These are phyloP conservation scores for Paecilomyces dactylethromorphus DNA, from an alignment of 2,329 filamentous ascomycete species.

Conservation along the genomic window DNA sequence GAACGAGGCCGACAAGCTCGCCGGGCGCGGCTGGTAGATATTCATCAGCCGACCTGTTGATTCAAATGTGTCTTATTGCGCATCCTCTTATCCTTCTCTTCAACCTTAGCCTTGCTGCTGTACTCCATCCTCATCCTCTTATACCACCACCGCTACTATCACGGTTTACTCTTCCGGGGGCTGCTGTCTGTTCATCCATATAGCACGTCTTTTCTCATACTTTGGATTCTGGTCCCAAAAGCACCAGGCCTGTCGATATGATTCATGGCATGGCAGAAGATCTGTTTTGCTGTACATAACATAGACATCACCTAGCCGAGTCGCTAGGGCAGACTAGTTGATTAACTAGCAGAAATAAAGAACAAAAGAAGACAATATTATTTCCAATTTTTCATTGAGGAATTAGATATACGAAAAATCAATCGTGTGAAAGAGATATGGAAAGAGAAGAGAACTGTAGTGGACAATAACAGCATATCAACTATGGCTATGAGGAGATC, in stretches of 20 bases:
- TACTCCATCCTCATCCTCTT: background rate
- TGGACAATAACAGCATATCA: too few relatives aligned
- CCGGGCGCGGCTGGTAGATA: constrained; percentile 77
- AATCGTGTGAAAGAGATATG: background rate
- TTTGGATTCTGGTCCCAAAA: background rate
- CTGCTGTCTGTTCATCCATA: background rate
- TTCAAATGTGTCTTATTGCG: background rate
- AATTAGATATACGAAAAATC: background rate
- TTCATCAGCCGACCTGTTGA: background rate
- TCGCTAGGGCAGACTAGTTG: background rate
- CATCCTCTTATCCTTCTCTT: background rate
- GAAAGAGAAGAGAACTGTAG: background rate
- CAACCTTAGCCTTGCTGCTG: background rate
- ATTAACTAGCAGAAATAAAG: background rate
- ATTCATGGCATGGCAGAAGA: background rate
- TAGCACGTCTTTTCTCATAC: background rate
- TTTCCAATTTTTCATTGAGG: background rate
- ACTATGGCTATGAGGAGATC: too few relatives aligned
- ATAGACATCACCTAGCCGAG: background rate
- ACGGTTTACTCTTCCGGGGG: background rate
- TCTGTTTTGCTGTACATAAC: background rate
- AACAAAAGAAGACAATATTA: background rate
- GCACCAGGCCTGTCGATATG: background rate
- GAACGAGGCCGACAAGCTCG: constrained; percentile 73
- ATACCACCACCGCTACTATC: background rate